Evolutionary conservation across 202 grass and related monocot genomes (phyloP), one percentile per base, ranked within the genome.

Genomic region (Bolboschoenoplectus hybrid): DNA sequence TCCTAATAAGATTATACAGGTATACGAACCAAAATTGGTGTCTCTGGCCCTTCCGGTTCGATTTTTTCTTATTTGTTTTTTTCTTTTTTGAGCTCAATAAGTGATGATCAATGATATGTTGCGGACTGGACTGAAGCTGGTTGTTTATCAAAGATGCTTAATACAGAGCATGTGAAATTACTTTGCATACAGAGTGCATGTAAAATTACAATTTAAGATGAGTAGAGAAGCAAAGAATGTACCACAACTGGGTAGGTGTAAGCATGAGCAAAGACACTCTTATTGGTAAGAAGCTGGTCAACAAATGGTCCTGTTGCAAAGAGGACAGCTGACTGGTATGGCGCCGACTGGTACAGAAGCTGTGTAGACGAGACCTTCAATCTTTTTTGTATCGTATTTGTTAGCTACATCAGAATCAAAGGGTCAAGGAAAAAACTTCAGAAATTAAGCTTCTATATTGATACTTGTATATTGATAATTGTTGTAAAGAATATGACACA

Each of bases 361-460:
- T 99, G 97, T 0, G 97, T 99, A 60, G 97, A 99, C 13, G 97
- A 97, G 60, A 99, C 86, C 91, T 99, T 99, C 87, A 93, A 85
- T 86, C 74, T 99, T 91, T 97, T 99, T 80, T 99, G 97, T 93
- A 99, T 99, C 50, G 97, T 99, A 78, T 97, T 99, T 81, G 97
- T 99, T 82, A 99, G 88, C 97, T 99, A 89, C n/a, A 80, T 75
- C 87, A 20, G 85, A 87, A 78, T 32, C 51, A 83, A 67, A 89
- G 45, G 76, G 90, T 97, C 84, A 99, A 99, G 93, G 93, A 88
- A 41, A 91, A 26, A 74, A 87, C 82, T 17, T 87, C 9, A 46
- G 16, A 61, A n/a, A 67, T 67, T 49, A 65, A 49, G 63, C 16
- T 82, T 60, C 16, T 7, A 80, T 80, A 12, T 57, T 57, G 4